phyloP scores from a whole-genome alignment of 805 yeast species.

The Saitoella complicata region DNA sequence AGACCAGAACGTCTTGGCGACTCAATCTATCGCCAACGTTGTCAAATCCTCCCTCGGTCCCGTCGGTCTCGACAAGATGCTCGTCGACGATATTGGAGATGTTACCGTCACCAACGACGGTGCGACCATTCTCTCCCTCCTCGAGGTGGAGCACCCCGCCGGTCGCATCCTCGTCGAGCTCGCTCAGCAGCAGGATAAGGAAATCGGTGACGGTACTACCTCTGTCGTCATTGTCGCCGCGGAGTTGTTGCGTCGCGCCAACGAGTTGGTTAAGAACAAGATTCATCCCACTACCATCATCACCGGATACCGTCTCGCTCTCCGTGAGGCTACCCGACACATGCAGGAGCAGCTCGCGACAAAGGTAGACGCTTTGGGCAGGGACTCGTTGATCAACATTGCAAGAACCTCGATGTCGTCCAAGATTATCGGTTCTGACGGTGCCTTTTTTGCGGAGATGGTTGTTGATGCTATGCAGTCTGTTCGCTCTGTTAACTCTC shows the following conservation, averaged over 20 bases:
- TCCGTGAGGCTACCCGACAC: constrained; percentile 77
- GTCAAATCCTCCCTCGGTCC: constrained; percentile 94
- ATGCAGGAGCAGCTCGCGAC: constrained; percentile 71
- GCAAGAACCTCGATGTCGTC: constrained; percentile 97
- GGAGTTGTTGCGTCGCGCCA: constrained; percentile 81
- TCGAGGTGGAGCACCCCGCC: constrained; percentile 98
- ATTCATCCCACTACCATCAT: constrained; percentile 97
- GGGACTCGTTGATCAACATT: constrained; percentile 71
- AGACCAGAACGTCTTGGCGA: constrained; percentile 84
- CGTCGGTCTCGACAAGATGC: constrained; percentile 94
- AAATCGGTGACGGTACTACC: constrained; percentile 97
- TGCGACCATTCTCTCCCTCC: constrained; percentile 76
- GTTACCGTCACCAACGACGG: constrained; percentile 98
- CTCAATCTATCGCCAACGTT: constrained; percentile 67
- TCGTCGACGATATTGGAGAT: constrained; percentile 94
- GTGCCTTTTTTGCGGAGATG: constrained; percentile 74
- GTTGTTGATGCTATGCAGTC: constrained; percentile 93
- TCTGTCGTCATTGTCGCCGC: constrained; percentile 93
- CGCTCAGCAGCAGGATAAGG: constrained; percentile 97
- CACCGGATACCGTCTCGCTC: constrained; percentile 87
- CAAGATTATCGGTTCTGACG: constrained; percentile 85
- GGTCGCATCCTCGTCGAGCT: constrained; percentile 92
- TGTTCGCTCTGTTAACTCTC: constrained; percentile 73
- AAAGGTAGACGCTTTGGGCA: constrained; percentile 62
- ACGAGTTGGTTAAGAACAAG: constrained; percentile 80